A percentile compares a stretch with the other conserved stretches of the same genome.
Conservation (phyloP, 2,329 filamentous ascomycete genomes). For the Colletotrichum godetiae region DNA sequence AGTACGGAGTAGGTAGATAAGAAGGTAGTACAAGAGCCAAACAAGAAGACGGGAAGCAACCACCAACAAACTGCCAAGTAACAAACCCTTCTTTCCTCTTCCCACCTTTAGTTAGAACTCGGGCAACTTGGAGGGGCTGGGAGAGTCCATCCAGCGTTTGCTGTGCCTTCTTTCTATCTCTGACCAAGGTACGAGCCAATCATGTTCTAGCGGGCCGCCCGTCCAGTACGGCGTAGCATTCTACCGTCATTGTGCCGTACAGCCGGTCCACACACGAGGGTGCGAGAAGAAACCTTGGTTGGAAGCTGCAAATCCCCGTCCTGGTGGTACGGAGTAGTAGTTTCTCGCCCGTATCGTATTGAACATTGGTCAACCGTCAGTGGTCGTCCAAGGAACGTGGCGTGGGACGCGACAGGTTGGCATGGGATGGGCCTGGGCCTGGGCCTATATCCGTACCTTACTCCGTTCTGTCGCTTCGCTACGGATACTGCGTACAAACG, state of each 20-base stretch:
- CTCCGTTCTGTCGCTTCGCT: neutral
- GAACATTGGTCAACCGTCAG: neutral
- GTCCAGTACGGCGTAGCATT: neutral
- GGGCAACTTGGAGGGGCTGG: neutral
- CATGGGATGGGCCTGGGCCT: neutral
- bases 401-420: neutral
- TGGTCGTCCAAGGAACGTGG: neutral
- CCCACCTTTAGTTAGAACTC: neutral
- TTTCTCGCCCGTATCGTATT: neutral
- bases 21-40: neutral
- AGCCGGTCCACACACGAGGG: conserved; percentile 22
- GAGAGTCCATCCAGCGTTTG: conserved; percentile 1
- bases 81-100: neutral
- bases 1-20: no score
- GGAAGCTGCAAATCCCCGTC: neutral
- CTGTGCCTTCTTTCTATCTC: neutral
- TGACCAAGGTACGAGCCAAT: conserved; percentile 12
- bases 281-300: neutral
- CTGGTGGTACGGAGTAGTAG: neutral
- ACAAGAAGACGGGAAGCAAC: neutral
- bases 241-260: conserved; percentile 14
- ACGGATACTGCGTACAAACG: neutral
- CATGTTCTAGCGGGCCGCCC: neutral
- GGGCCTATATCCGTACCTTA: neutral
- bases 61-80: neutral